Evolutionary conservation across 2,329 filamentous ascomycete genomes (phyloP), one percentile per base, ranked within the genome.

Genomic region (Daldinia sp.): DNA sequence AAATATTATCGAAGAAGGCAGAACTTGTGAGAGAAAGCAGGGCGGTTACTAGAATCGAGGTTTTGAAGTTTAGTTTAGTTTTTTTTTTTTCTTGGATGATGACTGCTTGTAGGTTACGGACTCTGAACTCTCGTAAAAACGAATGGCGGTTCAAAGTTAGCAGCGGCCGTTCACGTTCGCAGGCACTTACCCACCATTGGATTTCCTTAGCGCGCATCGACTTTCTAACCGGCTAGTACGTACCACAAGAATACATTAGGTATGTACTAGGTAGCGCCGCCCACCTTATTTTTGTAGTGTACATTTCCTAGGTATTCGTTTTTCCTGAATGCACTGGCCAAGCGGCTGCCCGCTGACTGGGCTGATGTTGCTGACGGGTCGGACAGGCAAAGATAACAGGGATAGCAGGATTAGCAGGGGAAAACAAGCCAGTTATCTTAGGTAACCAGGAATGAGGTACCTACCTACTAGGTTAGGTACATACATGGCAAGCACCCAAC

Each of bases 141-240:
- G 53, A 37, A 64, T 64, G 64, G 61, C 56, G 52, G 58, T 57
- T 57, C 47, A 48, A 37, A 56, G 49, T 15, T 25, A 50, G 59
- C 27, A 59, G 41, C 37, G 47, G 30, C 35, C 51, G 34, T 64
- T 67, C 61, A 67, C 58, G 50, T 64, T 62, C 41, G 43, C 47
- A 57, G 61, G 49, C 58, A 62, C 58, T 55, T 59, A 57, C 53
- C 64, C 64, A 64, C 54, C 49, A 39, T 64, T 64, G 58, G 61
- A 60, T 59, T 58, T 52, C 41, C 43, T 62, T 64, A 67, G 64
- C 61, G 61, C 54, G 54, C 32, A 45, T 64, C 64, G 49, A 59
- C 47, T 45, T 56, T 61, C 37, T 25, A 49, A n/a, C n/a, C n/a
- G 4, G 25, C 23, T 8, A 4, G 29, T 56, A 56, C 51, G 47